Percentiles rank a stretch among this genome's conserved stretches.
Conservation (phyloP, 768 basidiomycete species). For the Podaxis sp. region DNA sequence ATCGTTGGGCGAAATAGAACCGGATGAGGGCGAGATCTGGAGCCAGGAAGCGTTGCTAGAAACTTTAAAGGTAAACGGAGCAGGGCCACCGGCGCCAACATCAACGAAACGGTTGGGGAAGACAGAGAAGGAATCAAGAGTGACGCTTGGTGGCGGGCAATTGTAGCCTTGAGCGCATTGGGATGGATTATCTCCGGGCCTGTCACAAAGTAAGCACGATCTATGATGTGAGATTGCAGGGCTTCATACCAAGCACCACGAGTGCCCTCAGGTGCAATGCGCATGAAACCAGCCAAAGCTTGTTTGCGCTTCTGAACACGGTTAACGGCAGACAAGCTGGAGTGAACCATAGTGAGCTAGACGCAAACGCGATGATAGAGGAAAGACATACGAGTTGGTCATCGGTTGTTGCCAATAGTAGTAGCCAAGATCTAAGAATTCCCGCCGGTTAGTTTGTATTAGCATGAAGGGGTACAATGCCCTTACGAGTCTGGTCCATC, state of each 20-base stretch:
- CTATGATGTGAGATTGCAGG: background rate
- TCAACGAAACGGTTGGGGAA: conserved; percentile 56
- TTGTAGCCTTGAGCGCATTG: conserved; percentile 51
- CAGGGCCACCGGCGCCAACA: conserved; percentile 60
- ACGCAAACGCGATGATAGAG: background rate
- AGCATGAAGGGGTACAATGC: background rate
- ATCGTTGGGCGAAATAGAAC: conserved; percentile 44
- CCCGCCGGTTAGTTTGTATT: background rate
- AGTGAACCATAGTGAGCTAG: background rate
- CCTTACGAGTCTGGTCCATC: conserved; percentile 66
- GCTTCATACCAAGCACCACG: conserved; percentile 52
- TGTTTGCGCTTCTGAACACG: conserved; percentile 55
- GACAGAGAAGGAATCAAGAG: conserved; percentile 56
- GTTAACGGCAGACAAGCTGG: conserved; percentile 53
- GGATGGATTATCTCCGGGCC: conserved; percentile 65
- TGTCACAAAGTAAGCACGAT: conserved; percentile 19
- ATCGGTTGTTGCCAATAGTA: conserved; percentile 74
- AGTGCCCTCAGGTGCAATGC: conserved; percentile 61
- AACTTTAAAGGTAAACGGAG: conserved; percentile 53
- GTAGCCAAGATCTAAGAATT: conserved; percentile 46
- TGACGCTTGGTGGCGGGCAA: conserved; percentile 48
- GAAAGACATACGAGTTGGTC: conserved; percentile 48
- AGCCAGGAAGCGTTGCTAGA: conserved; percentile 54
- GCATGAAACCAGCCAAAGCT: conserved; percentile 58
- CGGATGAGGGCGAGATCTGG: conserved; percentile 42